Evolutionary conservation across 495 filamentous ascomycete species (phyloP).

Genomic region (Aspergillus heteromorphus): DNA sequence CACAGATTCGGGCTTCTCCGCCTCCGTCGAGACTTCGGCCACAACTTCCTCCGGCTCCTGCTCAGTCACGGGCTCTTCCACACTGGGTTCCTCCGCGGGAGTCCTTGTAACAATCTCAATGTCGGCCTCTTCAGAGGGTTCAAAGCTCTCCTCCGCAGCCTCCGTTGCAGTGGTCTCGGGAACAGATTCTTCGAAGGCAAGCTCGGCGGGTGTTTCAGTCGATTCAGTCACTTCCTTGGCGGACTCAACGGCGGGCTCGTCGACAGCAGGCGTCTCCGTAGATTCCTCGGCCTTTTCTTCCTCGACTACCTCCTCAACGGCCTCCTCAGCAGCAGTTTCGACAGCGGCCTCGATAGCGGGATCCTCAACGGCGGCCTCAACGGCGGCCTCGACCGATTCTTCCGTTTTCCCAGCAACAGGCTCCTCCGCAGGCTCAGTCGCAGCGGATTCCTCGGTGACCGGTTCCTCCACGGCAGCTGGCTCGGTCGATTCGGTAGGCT

Average conservation of each 20-base stretch:
- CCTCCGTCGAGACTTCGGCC: constrained; percentile 1
- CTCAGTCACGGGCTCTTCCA: neutral
- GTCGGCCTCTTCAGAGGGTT: neutral
- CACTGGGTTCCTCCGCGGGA: neutral
- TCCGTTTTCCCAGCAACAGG: neutral
- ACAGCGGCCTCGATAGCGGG: constrained; percentile 6
- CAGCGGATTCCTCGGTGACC: neutral
- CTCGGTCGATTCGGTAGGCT: constrained; percentile 2
- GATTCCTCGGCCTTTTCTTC: neutral
- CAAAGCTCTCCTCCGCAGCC: neutral
- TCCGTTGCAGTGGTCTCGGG: neutral
- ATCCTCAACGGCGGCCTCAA: constrained; percentile 2
- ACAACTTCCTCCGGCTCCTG: constrained; percentile 1
- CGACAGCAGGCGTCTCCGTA: constrained; percentile 1
- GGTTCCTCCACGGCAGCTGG: constrained; percentile 8
- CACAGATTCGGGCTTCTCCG: neutral
- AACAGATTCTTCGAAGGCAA: neutral
- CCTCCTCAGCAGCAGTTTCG: constrained; percentile 6
- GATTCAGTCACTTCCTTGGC: neutral
- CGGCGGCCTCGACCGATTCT: constrained; percentile 2
- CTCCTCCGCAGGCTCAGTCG: constrained; percentile 2
- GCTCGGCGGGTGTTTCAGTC: constrained; percentile 1
- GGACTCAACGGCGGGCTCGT: neutral
- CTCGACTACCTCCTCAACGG: neutral
- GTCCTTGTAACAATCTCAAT: neutral